Evolutionary conservation across 106 monocot species (phyloP), one percentile per base, ranked within the genome.

Genomic region (Triglochin maritima): DNA sequence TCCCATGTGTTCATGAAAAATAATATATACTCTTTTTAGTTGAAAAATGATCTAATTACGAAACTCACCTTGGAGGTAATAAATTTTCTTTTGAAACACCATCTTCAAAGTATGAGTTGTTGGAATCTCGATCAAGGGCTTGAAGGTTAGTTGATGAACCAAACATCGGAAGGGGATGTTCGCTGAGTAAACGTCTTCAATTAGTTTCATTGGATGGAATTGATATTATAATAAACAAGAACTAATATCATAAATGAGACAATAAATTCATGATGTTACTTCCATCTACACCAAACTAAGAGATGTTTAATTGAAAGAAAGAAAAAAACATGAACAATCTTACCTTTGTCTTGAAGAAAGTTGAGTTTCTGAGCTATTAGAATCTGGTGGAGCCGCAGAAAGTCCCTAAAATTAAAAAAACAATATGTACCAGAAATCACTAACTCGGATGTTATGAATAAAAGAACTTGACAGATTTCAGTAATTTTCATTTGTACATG

Each of bases 111-210:
- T 81, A 61, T 55, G 73, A 65, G 11, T 67, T 62, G 65, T 69
- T 78, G 15, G 81, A 76, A 73, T 85, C 86, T 79, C 82, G 77
- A 8, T 69, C 83, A 76, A 92, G 85, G 7, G 69, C 66, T 75
- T 83, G 79, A 56, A 92, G 77, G 75, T 83, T 85, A 67, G 78
- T 41, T 10, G 91, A 81, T 61, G 93, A 86, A 70, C 85, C 93
- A 76, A 93, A 93, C 7, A 81, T 77, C 53, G 93, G 93, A 62
- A 79, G 80, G 54, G 83, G 85, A 55, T 83, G 85, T 69, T 72
- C 67, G 53, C 93, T 93, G 76, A 66, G 52, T 15, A 79, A 66
- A 64, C 3, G 16, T 46, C 9, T 3, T 64, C 64, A 64, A 4
- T 64, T 64, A 46, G 13, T 2, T 3, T 55, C 10, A 10, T 9